Percentiles rank a stretch among this genome's conserved stretches.
These are phyloP conservation scores for Coemansia sp. DNA, from an alignment of 371 early-diverging fungal species.

Conservation along the genomic window DNA sequence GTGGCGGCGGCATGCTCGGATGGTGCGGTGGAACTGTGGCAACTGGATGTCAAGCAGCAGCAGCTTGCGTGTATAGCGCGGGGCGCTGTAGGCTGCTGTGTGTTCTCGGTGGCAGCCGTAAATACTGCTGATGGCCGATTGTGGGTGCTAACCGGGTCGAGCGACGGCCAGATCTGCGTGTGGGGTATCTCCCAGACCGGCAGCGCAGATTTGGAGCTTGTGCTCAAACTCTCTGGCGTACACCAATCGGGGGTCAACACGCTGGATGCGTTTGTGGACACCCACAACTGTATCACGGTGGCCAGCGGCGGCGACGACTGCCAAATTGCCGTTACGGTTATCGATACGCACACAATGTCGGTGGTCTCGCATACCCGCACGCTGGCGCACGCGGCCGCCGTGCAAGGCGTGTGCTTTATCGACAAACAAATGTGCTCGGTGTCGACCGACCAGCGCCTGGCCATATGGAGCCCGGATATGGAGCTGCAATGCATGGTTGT, in stretches of 20 bases:
- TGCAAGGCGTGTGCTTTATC: constrained; percentile 23
- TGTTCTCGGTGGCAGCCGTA: constrained; percentile 18
- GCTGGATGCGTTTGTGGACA: neutral
- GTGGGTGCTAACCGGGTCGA: constrained; percentile 25
- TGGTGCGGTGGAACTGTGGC: constrained; percentile 39
- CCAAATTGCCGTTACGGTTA: constrained; percentile 4
- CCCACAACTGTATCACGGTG: neutral
- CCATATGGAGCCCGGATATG: constrained; percentile 11
- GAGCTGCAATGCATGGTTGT: constrained; percentile 10
- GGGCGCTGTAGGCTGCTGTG: constrained; percentile 12
- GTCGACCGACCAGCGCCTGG: constrained; percentile 41
- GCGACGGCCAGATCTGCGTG: constrained; percentile 19
- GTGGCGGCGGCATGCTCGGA: constrained; percentile 50
- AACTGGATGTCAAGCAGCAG: neutral
- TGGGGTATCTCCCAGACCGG: constrained; percentile 14
- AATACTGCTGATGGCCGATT: neutral
- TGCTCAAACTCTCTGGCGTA: neutral
- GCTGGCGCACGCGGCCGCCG: constrained; percentile 33
- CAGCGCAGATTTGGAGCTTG: neutral
- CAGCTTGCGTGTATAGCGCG: constrained; percentile 18
- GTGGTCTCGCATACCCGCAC: neutral
- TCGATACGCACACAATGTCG: neutral
- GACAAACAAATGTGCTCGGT: constrained; percentile 12
- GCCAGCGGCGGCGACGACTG: constrained; percentile 45
- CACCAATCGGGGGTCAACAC: constrained; percentile 44